Evolutionary conservation across 345 rosid genomes (phyloP).

Genomic region (Aquilaria malaccensis): DNA sequence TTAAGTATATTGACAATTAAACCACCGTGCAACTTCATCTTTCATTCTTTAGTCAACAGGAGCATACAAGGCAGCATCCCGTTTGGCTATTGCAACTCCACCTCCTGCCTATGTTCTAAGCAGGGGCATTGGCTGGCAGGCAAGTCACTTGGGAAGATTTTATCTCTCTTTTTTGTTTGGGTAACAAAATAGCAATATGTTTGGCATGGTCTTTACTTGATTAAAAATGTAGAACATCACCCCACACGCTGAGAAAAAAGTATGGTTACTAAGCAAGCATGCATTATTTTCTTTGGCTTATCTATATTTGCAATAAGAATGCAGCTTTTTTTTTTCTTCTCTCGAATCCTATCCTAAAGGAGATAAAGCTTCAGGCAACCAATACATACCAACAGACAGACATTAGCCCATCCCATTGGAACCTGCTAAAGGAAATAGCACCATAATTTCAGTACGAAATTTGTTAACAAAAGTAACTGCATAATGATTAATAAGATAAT

Average conservation of each 20-base stretch:
- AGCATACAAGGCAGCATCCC: conserved; percentile 93
- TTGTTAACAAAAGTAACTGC: too few relatives aligned
- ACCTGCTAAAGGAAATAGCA: too few relatives aligned
- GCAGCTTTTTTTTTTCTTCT: too few relatives aligned
- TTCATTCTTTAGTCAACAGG: conserved; percentile 67
- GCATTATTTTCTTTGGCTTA: too few relatives aligned
- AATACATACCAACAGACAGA: too few relatives aligned
- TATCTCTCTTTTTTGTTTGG: neutral
- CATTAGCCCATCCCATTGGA: too few relatives aligned
- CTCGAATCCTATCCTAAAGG: too few relatives aligned
- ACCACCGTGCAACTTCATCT: conserved; percentile 1
- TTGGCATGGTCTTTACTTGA: neutral
- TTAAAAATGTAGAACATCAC: neutral
- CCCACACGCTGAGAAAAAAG: neutral
- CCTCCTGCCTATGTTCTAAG: conserved; percentile 97
- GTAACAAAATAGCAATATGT: neutral
- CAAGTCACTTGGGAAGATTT: conserved; percentile 15
- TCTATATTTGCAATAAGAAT: too few relatives aligned
- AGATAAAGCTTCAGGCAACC: too few relatives aligned
- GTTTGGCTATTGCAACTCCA: conserved; percentile 95
- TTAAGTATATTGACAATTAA: too few relatives aligned
- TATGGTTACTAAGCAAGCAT: neutral
- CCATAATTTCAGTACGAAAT: too few relatives aligned
- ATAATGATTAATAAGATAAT: too few relatives aligned
- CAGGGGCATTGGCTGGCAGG: conserved; percentile 99